A percentile compares a stretch with the other conserved stretches of the same genome.
phyloP scores from a whole-genome alignment of 768 basidiomycete genomes.

The Lactarius vividus region DNA sequence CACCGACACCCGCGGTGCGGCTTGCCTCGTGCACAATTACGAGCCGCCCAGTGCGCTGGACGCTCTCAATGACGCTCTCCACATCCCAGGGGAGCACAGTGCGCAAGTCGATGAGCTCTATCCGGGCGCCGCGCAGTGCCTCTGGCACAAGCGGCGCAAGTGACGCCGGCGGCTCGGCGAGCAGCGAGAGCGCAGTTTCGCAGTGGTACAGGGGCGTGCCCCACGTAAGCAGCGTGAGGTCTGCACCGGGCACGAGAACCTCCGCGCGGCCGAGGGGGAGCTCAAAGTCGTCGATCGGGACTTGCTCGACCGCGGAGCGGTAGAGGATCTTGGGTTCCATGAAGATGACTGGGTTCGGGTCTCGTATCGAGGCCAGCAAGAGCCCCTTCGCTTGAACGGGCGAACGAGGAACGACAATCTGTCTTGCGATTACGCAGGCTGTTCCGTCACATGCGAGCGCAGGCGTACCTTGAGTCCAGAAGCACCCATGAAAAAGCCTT shows the following conservation, averaged over 20 bases:
- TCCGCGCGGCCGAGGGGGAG: conserved; percentile 86
- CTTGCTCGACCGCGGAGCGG: conserved; percentile 91
- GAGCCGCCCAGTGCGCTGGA: conserved; percentile 78
- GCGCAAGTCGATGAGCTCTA: conserved; percentile 89
- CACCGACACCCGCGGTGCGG: conserved; percentile 82
- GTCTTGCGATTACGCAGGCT: neutral
- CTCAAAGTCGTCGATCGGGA: conserved; percentile 81
- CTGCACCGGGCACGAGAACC: conserved; percentile 65
- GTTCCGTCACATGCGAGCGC: neutral
- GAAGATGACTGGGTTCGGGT: conserved; percentile 92
- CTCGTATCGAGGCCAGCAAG: conserved; percentile 79
- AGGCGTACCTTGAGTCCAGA: conserved; percentile 73
- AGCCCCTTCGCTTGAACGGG: conserved; percentile 96
- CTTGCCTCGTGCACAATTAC: conserved; percentile 94
- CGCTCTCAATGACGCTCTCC: conserved; percentile 75
- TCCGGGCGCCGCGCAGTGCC: conserved; percentile 60
- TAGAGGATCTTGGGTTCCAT: conserved; percentile 96
- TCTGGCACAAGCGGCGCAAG: conserved; percentile 64
- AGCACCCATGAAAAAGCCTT: conserved; percentile 92
- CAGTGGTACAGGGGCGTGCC: conserved; percentile 93
- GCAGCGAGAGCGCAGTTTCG: conserved; percentile 75
- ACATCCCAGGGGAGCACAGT: conserved; percentile 90
- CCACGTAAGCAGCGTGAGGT: conserved; percentile 89
- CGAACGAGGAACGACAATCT: conserved; percentile 88
- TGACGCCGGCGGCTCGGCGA: conserved; percentile 61